These are phyloP conservation scores for Blastobotrys attinorum DNA, from an alignment of 805 yeast species.

Conservation along the genomic window DNA sequence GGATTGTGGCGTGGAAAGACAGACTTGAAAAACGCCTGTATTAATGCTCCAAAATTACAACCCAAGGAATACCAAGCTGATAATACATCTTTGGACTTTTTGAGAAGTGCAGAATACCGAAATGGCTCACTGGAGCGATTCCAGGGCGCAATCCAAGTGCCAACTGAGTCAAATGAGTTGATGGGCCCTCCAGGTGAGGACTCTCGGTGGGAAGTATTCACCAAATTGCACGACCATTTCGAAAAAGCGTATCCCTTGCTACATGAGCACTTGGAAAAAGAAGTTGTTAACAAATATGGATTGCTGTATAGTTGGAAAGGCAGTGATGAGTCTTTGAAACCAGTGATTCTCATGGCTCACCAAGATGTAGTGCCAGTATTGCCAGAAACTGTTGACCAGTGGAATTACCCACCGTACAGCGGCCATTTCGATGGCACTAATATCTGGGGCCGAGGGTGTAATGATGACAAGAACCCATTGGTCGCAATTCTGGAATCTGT, in stretches of 20 bases:
- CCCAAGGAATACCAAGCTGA: background rate
- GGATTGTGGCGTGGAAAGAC: no score
- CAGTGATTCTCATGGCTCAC: constrained; percentile 66
- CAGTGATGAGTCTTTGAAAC: constrained; percentile 42
- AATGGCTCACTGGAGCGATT: constrained; percentile 22
- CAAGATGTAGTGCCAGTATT: constrained; percentile 79
- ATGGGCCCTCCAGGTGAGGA: constrained; percentile 38
- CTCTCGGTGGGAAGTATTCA: constrained; percentile 40
- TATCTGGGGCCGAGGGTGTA: constrained; percentile 71
- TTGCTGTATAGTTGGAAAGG: constrained; percentile 61
- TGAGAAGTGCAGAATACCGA: constrained; percentile 9
- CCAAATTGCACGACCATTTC: constrained; percentile 46
- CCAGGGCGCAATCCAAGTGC: constrained; percentile 51
- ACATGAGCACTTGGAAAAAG: constrained; percentile 41
- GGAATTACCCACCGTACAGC: constrained; percentile 62
- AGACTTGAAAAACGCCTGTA: no score
- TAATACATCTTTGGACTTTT: background rate
- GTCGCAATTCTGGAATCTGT: constrained; percentile 59
- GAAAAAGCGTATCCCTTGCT: constrained; percentile 47
- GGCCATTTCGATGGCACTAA: constrained; percentile 59
- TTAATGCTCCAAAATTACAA: background rate
- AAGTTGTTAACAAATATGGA: constrained; percentile 53
- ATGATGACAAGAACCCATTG: constrained; percentile 67
- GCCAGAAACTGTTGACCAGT: constrained; percentile 41
- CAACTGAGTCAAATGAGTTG: constrained; percentile 56